These are phyloP conservation scores for Microsporum audouinii DNA, from an alignment of 2,329 filamentous ascomycete species.

Conservation along the genomic window DNA sequence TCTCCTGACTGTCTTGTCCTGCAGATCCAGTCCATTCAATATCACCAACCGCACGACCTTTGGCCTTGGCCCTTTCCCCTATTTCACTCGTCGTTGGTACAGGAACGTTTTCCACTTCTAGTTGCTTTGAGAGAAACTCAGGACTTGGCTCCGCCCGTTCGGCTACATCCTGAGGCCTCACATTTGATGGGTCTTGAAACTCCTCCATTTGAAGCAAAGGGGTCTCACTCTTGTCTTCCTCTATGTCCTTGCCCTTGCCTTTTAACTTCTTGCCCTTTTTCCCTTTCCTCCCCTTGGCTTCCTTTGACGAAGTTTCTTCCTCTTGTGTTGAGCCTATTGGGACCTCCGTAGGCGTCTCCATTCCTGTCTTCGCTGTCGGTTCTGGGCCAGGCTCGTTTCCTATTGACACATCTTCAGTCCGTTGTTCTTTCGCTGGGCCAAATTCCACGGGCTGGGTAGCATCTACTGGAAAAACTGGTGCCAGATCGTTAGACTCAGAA, in stretches of 20 bases:
- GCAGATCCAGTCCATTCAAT: background rate
- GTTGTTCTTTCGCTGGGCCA: background rate
- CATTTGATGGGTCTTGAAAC: background rate
- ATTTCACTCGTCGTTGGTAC: background rate
- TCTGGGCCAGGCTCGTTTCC: background rate
- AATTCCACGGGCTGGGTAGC: background rate
- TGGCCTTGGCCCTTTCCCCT: conserved; percentile 5
- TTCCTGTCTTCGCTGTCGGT: background rate
- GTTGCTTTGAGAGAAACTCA: background rate
- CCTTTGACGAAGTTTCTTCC: background rate
- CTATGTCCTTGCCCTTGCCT: background rate
- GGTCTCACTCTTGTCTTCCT: background rate
- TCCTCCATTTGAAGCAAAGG: background rate
- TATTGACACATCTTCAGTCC: background rate
- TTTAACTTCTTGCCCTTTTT: conserved; percentile 11
- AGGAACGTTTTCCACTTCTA: background rate
- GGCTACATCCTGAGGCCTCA: background rate
- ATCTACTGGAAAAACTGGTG: background rate
- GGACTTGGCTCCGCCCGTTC: background rate
- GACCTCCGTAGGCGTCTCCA: background rate
- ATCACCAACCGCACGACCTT: background rate
- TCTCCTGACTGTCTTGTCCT: background rate
- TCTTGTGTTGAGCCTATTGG: background rate
- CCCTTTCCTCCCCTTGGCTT: conserved; percentile 7
- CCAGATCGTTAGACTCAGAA: background rate